Percentiles rank a stretch among this genome's conserved stretches.
Evolutionary conservation across 345 rosid genomes (phyloP).

Genomic region (Psidium friedrichsthalianum): DNA sequence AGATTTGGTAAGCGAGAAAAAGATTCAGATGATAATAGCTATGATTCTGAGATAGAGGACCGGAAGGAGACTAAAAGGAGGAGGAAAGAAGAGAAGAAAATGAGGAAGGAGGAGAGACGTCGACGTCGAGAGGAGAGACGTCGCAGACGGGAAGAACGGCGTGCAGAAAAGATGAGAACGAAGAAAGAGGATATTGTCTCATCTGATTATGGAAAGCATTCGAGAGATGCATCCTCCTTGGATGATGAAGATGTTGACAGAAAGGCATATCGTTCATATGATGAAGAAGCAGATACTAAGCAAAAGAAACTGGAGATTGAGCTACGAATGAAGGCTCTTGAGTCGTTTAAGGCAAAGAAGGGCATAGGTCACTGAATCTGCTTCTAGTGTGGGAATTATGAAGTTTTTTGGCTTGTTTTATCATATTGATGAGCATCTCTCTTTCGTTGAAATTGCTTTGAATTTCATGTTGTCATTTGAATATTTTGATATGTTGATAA

Average conservation of each 20-base stretch:
- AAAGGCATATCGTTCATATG: slow-evolving; percentile 17
- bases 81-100: slow-evolving; percentile 80
- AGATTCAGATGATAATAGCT: slow-evolving; percentile 53
- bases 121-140: slow-evolving; percentile 67
- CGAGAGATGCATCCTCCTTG: slow-evolving; percentile 30
- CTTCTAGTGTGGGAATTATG: slow-evolving; percentile 12
- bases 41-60: slow-evolving; percentile 58
- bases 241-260: slow-evolving; percentile 29
- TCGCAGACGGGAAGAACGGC: slow-evolving; percentile 64
- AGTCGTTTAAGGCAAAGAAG: slow-evolving; percentile 94
- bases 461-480: background rate
- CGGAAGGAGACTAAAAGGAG: slow-evolving; percentile 85
- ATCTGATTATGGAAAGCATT: background rate
- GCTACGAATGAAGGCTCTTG: slow-evolving; percentile 85
- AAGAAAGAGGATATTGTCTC: slow-evolving; percentile 15
- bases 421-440: background rate
- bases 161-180: slow-evolving; percentile 49
- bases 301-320: slow-evolving; percentile 88
- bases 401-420: slow-evolving; percentile 12
- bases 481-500: slow-evolving; percentile 16
- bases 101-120: slow-evolving; percentile 76
- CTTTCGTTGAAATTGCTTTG: slow-evolving; percentile 3
- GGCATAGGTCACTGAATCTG: slow-evolving; percentile 36
- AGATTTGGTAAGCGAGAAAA: slow-evolving; percentile 36
- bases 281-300: slow-evolving; percentile 36